These are phyloP conservation scores for Kingdonia uniflora DNA, from an alignment of 164 flowering plant genomes.

Conservation along the genomic window DNA sequence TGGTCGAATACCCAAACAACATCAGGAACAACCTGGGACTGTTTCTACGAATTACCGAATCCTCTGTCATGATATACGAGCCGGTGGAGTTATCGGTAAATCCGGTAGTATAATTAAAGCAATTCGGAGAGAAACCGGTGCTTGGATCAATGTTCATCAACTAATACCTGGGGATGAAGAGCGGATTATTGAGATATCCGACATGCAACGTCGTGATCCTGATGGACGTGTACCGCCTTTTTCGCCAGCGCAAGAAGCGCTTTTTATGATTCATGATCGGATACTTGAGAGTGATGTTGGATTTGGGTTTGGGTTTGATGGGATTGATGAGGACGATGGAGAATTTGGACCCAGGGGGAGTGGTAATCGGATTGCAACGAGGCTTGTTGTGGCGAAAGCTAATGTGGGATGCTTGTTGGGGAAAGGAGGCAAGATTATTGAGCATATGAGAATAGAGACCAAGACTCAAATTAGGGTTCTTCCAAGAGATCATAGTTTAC, in stretches of 20 bases:
- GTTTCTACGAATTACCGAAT: conserved; percentile 65
- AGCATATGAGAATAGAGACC: conserved; percentile 94
- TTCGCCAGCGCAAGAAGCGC: conserved; percentile 90
- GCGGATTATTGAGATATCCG: conserved; percentile 91
- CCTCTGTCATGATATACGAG: conserved; percentile 72
- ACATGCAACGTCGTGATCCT: conserved; percentile 59
- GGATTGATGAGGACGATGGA: conserved; percentile 30
- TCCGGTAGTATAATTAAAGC: conserved; percentile 82
- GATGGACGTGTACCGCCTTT: conserved; percentile 70
- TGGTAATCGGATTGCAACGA: conserved; percentile 47
- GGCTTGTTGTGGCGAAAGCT: conserved; percentile 80
- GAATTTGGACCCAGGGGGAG: conserved; percentile 27
- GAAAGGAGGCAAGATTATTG: conserved; percentile 96
- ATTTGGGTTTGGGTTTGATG: conserved; percentile 19
- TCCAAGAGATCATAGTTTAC: conserved; percentile 81
- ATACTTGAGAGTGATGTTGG: conserved; percentile 64
- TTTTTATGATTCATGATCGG: conserved; percentile 80
- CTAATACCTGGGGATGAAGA: conserved; percentile 79
- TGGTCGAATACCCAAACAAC: conserved; percentile 12
- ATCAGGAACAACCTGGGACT: conserved; percentile 27
- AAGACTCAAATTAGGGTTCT: conserved; percentile 92
- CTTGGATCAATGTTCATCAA: conserved; percentile 91
- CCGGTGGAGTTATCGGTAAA: conserved; percentile 90
- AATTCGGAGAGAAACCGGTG: conserved; percentile 89
- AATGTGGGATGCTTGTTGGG: conserved; percentile 94